Percentiles rank a stretch among this genome's conserved stretches.
phyloP scores from a whole-genome alignment of 352 stramenopile genomes.

The Labyrinthula sp. region DNA sequence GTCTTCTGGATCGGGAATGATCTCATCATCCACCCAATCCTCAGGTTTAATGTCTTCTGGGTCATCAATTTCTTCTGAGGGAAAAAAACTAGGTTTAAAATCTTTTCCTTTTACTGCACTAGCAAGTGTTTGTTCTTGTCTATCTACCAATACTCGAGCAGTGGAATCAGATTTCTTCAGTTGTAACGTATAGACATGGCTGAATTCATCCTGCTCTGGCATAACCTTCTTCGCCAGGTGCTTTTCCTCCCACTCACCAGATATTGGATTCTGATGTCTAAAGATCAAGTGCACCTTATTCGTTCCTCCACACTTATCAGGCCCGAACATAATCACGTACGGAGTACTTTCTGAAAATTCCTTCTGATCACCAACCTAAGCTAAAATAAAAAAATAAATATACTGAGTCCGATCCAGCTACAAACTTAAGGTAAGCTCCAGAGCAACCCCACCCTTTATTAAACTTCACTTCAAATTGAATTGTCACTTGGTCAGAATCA shows the following conservation, averaged over 20 bases:
- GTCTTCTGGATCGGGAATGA: constrained; percentile 59
- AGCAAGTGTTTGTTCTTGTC: constrained; percentile 50
- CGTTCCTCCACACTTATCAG: constrained; percentile 69
- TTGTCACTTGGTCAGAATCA: too few species aligned
- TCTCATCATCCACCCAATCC: constrained; percentile 63
- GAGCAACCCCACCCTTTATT: constrained; percentile 64
- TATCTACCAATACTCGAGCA: constrained; percentile 71
- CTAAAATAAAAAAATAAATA: constrained; percentile 26
- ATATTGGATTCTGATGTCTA: constrained; percentile 70
- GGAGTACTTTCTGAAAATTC: constrained; percentile 42
- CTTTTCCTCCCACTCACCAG: constrained; percentile 72
- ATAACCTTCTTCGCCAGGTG: constrained; percentile 53
- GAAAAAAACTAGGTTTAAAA: constrained; percentile 57
- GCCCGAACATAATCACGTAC: constrained; percentile 83
- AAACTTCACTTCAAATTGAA: constrained; percentile 83
- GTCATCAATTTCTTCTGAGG: constrained; percentile 70
- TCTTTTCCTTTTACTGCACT: constrained; percentile 45
- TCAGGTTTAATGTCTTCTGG: constrained; percentile 60
- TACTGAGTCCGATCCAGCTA: constrained; percentile 41
- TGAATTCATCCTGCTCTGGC: constrained; percentile 53
- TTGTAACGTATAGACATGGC: constrained; percentile 71
- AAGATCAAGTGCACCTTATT: constrained; percentile 84
- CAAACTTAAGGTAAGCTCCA: constrained; percentile 75
- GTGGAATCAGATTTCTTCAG: constrained; percentile 51
- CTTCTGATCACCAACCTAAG: constrained; percentile 4